Conservation (phyloP, 2,329 filamentous ascomycete genomes). For the Fusarium agapanthi region DNA sequence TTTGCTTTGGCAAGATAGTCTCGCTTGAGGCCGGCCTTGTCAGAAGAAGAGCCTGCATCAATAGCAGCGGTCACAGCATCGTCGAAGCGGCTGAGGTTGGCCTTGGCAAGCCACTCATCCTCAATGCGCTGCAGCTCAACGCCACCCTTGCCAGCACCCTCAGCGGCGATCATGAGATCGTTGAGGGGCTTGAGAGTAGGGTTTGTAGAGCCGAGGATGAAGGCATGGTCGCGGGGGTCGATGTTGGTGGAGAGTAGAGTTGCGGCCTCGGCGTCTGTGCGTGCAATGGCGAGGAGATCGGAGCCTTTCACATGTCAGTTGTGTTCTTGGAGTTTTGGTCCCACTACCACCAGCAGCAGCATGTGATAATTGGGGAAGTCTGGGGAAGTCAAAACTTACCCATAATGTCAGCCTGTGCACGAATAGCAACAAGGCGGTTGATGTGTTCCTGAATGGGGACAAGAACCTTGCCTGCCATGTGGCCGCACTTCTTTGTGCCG, state of each 20-base stretch:
- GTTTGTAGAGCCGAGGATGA: slow-evolving; percentile 92
- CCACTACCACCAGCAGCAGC: not conserved
- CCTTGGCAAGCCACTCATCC: slow-evolving; percentile 83
- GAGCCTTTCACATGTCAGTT: slow-evolving; percentile 60
- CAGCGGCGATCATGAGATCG: slow-evolving; percentile 90
- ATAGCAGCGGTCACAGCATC: slow-evolving; percentile 89
- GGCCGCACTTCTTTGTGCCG: slow-evolving; percentile 98
- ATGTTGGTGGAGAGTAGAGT: slow-evolving; percentile 97
- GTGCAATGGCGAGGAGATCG: slow-evolving; percentile 89
- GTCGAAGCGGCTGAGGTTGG: slow-evolving; percentile 86
- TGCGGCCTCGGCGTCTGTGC: slow-evolving; percentile 96
- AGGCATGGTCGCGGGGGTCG: slow-evolving; percentile 92
- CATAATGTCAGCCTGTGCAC: slow-evolving; percentile 99
- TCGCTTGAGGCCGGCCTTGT: slow-evolving; percentile 74
- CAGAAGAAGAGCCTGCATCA: slow-evolving; percentile 69
- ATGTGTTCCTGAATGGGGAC: slow-evolving; percentile 98
- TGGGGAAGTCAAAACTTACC: slow-evolving; percentile 58
- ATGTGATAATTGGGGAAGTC: slow-evolving; percentile 25
- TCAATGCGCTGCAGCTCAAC: slow-evolving; percentile 88
- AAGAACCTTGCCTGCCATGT: slow-evolving; percentile 98
- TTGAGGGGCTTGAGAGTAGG: slow-evolving; percentile 82
- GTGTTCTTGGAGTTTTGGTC: not conserved
- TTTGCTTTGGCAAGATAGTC: slow-evolving; percentile 74
- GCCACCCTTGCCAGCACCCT: slow-evolving; percentile 82
- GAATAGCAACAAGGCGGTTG: slow-evolving; percentile 94